Evolutionary conservation across 1,284 basidiomycete genomes (phyloP).

Genomic region (Agroathelia rolfsii): DNA sequence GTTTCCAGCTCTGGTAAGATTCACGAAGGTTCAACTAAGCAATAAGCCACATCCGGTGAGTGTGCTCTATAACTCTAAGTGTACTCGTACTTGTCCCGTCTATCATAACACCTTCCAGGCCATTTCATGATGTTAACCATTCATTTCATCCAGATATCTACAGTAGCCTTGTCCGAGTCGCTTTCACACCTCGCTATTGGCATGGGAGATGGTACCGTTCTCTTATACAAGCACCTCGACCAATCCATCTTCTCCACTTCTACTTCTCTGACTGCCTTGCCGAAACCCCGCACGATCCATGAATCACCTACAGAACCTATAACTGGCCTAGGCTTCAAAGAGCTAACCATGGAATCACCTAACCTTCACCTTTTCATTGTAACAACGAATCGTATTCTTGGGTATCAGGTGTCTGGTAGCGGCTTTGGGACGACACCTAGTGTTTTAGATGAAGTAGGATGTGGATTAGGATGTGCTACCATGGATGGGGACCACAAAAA

Average conservation of each 20-base stretch:
- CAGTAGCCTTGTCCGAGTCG: slow-evolving; percentile 71
- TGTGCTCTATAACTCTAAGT: slow-evolving; percentile 5
- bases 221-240: slow-evolving; percentile 85
- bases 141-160: slow-evolving; percentile 49
- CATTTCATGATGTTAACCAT: slow-evolving; percentile 5
- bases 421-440: slow-evolving; percentile 59
- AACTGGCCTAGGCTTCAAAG: slow-evolving; percentile 84
- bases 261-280: slow-evolving; percentile 57
- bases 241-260: slow-evolving; percentile 66
- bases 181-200: slow-evolving; percentile 86
- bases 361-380: slow-evolving; percentile 75
- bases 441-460: slow-evolving; percentile 81
- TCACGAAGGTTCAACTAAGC: slow-evolving; percentile 67
- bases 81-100: background rate
- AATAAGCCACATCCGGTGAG: slow-evolving; percentile 77
- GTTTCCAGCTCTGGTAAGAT: slow-evolving; percentile 63
- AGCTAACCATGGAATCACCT: slow-evolving; percentile 37
- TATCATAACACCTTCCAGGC: too few relatives aligned
- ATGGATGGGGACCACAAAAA: slow-evolving; percentile 66
- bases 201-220: slow-evolving; percentile 88
- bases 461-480: slow-evolving; percentile 73
- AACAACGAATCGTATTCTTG: slow-evolving; percentile 76
- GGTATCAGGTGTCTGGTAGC: slow-evolving; percentile 70
- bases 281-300: slow-evolving; percentile 73
- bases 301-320: slow-evolving; percentile 80